These are phyloP conservation scores for Aurantiochytrium sp. DNA, from an alignment of 108 stramenopile genomes.

Conservation along the genomic window DNA sequence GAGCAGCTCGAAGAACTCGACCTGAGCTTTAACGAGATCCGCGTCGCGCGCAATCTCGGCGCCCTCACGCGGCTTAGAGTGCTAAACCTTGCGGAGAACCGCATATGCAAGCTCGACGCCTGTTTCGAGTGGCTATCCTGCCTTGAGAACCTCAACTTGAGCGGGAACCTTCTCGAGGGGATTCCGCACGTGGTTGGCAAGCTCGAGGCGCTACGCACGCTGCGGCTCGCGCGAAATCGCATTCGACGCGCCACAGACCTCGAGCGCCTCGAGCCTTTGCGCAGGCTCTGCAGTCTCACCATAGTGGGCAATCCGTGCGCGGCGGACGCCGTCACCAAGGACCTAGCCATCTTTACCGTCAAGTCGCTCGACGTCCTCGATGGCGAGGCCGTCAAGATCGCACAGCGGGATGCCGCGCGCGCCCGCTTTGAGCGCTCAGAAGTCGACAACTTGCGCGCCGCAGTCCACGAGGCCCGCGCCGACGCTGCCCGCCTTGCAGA, in stretches of 20 bases:
- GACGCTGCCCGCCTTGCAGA: background rate
- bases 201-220: background rate
- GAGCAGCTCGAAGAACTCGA: constrained; percentile 46
- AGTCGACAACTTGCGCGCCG: background rate
- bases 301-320: background rate
- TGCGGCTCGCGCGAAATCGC: background rate
- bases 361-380: background rate
- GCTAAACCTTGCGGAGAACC: background rate
- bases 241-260: background rate
- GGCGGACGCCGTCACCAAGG: background rate
- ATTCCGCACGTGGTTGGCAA: background rate
- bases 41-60: background rate
- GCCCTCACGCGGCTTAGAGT: background rate
- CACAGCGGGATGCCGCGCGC: background rate
- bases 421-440: background rate
- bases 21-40: constrained; percentile 47
- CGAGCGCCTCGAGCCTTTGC: background rate
- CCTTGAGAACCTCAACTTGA: background rate
- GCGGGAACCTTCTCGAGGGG: background rate
- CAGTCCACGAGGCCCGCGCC: background rate
- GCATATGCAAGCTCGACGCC: background rate
- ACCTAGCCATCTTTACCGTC: background rate
- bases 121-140: background rate
- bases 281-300: background rate
- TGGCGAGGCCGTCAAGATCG: background rate